Evolutionary conservation across 371 early-diverging fungal genomes (phyloP).

Genomic region (Mucor racemosus): DNA sequence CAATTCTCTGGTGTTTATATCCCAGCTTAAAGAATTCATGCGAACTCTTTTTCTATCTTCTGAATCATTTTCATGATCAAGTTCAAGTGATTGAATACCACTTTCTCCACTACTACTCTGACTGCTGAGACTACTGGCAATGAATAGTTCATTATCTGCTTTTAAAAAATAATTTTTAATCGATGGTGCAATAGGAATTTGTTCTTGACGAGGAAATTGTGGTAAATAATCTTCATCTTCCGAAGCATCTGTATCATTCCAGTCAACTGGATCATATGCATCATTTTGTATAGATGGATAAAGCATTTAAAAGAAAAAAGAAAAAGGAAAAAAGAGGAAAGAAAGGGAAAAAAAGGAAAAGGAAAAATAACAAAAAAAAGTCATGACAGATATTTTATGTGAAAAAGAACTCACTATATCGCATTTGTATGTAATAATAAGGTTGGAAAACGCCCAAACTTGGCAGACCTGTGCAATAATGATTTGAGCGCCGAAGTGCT

Average conservation of each 20-base stretch:
- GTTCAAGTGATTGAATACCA: not conserved
- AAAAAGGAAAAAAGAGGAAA: not conserved
- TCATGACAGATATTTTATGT: not conserved
- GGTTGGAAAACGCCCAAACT: not conserved
- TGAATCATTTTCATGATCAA: not conserved
- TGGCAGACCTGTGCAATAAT: not conserved
- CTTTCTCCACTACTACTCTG: not conserved
- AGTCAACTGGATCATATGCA: constrained; percentile 25
- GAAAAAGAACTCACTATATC: not conserved
- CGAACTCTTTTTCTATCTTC: constrained; percentile 15
- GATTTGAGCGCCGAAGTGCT: not conserved
- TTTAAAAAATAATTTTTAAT: constrained; percentile 12
- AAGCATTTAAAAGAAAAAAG: not conserved
- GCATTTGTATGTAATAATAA: not conserved
- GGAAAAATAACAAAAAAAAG: not conserved
- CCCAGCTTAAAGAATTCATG: constrained; percentile 31
- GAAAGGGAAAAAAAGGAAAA: not conserved
- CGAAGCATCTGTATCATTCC: constrained; percentile 49
- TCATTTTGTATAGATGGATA: not conserved
- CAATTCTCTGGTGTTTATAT: constrained; percentile 22
- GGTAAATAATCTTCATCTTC: constrained; percentile 52
- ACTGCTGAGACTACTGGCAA: constrained; percentile 5
- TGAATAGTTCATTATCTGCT: not conserved
- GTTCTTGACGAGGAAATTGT: constrained; percentile 25
- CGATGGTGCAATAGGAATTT: constrained; percentile 15